Conservation (phyloP, 352 stramenopile species). For the Pythium aquatile region DNA sequence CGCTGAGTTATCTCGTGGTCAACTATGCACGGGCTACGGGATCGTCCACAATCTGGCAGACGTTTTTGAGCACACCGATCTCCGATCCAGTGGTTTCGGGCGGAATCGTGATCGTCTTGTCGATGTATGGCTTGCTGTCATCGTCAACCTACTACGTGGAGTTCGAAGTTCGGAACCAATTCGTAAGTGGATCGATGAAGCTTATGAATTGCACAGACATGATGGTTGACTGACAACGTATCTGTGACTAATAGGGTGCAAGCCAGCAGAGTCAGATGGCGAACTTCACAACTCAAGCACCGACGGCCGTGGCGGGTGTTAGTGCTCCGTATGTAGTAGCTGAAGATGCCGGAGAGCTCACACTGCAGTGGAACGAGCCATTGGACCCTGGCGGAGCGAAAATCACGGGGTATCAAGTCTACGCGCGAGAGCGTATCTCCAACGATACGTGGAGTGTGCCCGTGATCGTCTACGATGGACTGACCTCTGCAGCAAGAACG, state of each 20-base stretch:
- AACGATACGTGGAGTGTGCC: constrained; percentile 37
- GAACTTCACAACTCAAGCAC: constrained; percentile 33
- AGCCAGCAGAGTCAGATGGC: constrained; percentile 27
- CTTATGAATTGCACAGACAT: background rate
- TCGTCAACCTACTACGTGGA: constrained; percentile 22
- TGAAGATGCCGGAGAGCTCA: constrained; percentile 52
- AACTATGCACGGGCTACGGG: constrained; percentile 32
- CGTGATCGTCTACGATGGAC: constrained; percentile 40
- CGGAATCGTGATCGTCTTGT: background rate
- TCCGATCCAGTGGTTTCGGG: background rate
- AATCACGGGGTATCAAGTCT: constrained; percentile 47
- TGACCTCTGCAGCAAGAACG: constrained; percentile 20
- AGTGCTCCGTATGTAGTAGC: constrained; percentile 22
- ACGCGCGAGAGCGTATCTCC: constrained; percentile 19
- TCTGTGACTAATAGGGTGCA: constrained; percentile 32
- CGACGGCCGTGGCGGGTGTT: constrained; percentile 32
- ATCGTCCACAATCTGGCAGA: constrained; percentile 14
- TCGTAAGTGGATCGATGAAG: constrained; percentile 9
- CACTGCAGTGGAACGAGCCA: constrained; percentile 36
- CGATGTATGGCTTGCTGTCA: constrained; percentile 19
- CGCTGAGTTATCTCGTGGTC: constrained; percentile 29
- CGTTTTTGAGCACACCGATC: background rate
- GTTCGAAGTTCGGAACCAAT: constrained; percentile 8
- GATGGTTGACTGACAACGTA: constrained; percentile 4
- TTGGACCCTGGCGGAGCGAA: constrained; percentile 41